These are phyloP conservation scores for Anisodus acutangulus DNA, from an alignment of 257 asterid species.

Conservation along the genomic window DNA sequence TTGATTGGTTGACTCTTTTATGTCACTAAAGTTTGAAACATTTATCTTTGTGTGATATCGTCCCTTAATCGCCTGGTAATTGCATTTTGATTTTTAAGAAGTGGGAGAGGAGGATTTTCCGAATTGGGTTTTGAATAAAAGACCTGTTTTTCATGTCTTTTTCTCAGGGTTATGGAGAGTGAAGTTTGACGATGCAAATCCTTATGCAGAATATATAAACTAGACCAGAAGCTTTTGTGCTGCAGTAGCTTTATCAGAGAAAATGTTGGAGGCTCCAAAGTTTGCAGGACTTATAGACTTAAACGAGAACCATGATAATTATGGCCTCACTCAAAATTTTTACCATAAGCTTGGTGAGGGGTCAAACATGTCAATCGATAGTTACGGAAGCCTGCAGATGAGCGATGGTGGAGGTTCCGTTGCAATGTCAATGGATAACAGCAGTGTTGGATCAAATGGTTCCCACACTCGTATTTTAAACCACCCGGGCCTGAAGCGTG, in stretches of 20 bases:
- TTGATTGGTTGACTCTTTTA: not conserved
- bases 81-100: conserved; percentile 28
- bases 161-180: conserved; percentile 38
- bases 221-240: conserved; percentile 33
- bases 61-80: not conserved
- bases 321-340: conserved; percentile 67
- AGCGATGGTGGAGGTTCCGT: conserved; percentile 92
- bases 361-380: conserved; percentile 81
- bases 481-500: conserved; percentile 84
- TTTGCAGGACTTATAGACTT: conserved; percentile 76
- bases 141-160: not conserved
- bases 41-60: conserved; percentile 3
- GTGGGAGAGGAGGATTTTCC: conserved; percentile 27
- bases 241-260: conserved; percentile 31
- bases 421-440: conserved; percentile 87
- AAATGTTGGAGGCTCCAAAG: conserved; percentile 84
- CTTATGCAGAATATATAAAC: conserved; percentile 50
- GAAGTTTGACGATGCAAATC: conserved; percentile 42
- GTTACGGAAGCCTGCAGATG: conserved; percentile 86
- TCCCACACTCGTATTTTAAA: conserved; percentile 80
- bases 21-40: not conserved
- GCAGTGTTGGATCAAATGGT: conserved; percentile 84
- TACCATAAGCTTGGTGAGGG: conserved; percentile 92
- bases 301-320: conserved; percentile 75
- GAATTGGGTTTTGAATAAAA: conserved; percentile 14